Percentiles rank a stretch among this genome's conserved stretches.
Evolutionary conservation across 257 asterid species (phyloP).

Genomic region (Solanum commersonii): DNA sequence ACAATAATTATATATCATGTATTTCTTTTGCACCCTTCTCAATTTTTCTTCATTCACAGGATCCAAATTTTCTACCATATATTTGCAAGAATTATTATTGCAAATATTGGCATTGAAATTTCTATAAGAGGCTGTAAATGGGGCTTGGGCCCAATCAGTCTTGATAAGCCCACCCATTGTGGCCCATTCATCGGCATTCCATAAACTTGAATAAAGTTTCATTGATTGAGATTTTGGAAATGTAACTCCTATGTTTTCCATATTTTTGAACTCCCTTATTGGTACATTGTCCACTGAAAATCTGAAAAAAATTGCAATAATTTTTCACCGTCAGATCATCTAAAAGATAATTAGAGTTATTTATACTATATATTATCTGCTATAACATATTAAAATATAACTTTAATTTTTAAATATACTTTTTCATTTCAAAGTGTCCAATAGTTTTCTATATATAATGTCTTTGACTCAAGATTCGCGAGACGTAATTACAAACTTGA

Average conservation of each 20-base stretch:
- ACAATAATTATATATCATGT: conserved; percentile 56
- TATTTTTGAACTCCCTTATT: conserved; percentile 46
- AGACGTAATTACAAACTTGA: too few species aligned
- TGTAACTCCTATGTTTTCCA: conserved; percentile 29
- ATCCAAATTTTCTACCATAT: conserved; percentile 8
- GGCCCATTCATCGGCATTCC: conserved; percentile 69
- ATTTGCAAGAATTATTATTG: background rate
- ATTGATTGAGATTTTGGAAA: conserved; percentile 42
- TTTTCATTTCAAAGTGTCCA: background rate
- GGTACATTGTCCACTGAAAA: conserved; percentile 18
- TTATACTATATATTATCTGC: background rate
- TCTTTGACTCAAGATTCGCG: too few species aligned
- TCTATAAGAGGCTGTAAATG: conserved; percentile 41
- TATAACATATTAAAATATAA: background rate
- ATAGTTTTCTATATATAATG: too few species aligned
- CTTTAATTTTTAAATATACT: background rate
- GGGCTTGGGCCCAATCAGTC: conserved; percentile 53
- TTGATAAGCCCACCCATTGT: conserved; percentile 57
- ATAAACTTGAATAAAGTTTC: conserved; percentile 39
- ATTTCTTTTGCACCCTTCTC: conserved; percentile 39
- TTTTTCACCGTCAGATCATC: background rate
- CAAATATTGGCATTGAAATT: conserved; percentile 21
- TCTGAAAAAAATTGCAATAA: background rate
- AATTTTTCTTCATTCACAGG: conserved; percentile 16
- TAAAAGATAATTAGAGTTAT: background rate